Percentiles rank a stretch among this genome's conserved stretches.
Evolutionary conservation across 2,329 filamentous ascomycete genomes (phyloP).

Genomic region (Rhytidhysteron rufulum): DNA sequence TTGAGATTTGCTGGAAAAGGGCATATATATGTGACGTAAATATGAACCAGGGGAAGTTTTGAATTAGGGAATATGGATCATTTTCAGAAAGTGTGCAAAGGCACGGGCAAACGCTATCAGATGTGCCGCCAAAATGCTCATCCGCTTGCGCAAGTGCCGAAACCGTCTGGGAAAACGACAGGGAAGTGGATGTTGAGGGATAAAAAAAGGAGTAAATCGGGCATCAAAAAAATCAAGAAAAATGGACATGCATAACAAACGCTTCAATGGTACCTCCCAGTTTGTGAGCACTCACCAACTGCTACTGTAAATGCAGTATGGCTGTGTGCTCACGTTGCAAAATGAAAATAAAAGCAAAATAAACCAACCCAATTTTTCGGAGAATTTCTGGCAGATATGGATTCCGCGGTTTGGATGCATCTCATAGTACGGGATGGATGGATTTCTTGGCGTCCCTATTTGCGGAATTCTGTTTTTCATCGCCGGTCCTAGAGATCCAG

Average conservation of each 20-base stretch:
- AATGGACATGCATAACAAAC: slow-evolving; percentile 3
- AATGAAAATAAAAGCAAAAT: not conserved
- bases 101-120: too few species aligned
- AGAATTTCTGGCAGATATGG: too few species aligned
- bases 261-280: slow-evolving; percentile 4
- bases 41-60: not conserved
- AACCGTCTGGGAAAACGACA: not conserved
- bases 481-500: slow-evolving; percentile 2
- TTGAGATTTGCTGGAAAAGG: not conserved
- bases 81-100: not conserved
- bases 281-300: slow-evolving; percentile 1
- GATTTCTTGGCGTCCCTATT: not conserved
- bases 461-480: not conserved
- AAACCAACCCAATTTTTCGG: not conserved
- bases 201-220: not conserved
- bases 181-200: not conserved
- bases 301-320: not conserved
- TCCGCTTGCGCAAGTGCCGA: not conserved
- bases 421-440: too few species aligned
- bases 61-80: not conserved
- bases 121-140: slow-evolving; percentile 1
- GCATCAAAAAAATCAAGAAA: not conserved
- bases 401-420: too few species aligned
- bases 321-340: not conserved
- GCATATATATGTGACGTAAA: not conserved